These are phyloP conservation scores for Trametes maxima DNA, from an alignment of 768 basidiomycete genomes.

Conservation along the genomic window DNA sequence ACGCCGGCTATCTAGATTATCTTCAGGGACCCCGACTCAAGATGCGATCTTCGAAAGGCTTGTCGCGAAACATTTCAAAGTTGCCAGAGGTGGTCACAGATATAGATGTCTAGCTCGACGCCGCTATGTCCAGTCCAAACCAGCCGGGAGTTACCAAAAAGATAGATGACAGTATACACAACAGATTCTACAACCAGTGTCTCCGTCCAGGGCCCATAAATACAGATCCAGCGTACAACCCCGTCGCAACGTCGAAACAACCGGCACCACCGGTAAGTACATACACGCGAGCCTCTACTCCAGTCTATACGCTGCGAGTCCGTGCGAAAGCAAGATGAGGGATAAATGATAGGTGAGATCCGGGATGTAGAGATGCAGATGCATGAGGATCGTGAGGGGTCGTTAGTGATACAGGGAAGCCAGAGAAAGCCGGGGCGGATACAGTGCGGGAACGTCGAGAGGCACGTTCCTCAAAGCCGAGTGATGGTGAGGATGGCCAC, in stretches of 20 bases:
- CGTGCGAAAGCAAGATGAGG: slow-evolving; percentile 7
- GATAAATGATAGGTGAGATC: slow-evolving; percentile 11
- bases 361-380: not conserved
- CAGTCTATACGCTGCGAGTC: slow-evolving; percentile 16
- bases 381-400: slow-evolving; percentile 10
- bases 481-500: slow-evolving; percentile 77
- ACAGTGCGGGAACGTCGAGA: not conserved
- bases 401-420: slow-evolving; percentile 4
- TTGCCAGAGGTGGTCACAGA: too few relatives aligned
- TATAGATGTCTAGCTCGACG: too few relatives aligned
- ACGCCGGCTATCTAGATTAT: too few relatives aligned
- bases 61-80: too few relatives aligned
- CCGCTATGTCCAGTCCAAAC: not conserved
- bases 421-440: not conserved
- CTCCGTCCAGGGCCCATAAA: not conserved
- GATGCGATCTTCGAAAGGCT: too few relatives aligned
- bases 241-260: not conserved
- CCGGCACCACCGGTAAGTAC: not conserved
- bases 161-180: slow-evolving; percentile 2
- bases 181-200: slow-evolving; percentile 7
- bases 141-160: not conserved
- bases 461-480: slow-evolving; percentile 39
- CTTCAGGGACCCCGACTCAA: too few relatives aligned
- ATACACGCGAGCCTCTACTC: slow-evolving; percentile 2
- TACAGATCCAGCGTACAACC: not conserved